Evolutionary conservation across 192 early-diverging fungal genomes (phyloP).

Genomic region (Gorgonomyces haynaldii): DNA sequence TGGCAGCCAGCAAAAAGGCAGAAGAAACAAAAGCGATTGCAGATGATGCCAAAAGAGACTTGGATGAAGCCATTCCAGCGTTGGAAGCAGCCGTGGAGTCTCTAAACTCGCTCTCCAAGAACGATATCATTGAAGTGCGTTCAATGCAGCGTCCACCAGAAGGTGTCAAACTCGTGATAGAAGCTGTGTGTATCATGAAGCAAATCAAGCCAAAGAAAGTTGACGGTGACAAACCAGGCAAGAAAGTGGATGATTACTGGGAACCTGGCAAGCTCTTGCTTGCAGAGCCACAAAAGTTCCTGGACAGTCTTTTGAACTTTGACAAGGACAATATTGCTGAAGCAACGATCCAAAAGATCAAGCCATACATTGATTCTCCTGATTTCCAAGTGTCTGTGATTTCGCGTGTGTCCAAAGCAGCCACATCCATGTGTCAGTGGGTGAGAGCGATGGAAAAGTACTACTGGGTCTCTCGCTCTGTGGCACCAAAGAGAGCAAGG

Average conservation of each 20-base stretch:
- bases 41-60: conserved; percentile 47
- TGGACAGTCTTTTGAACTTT: conserved; percentile 48
- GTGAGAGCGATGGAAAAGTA: conserved; percentile 57
- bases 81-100: conserved; percentile 49
- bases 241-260: conserved; percentile 55
- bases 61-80: conserved; percentile 50
- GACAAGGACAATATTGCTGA: conserved; percentile 52
- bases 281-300: conserved; percentile 47
- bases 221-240: conserved; percentile 47
- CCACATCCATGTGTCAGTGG: conserved; percentile 54
- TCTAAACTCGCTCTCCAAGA: conserved; percentile 45
- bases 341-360: conserved; percentile 39
- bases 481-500: conserved; percentile 45
- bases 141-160: conserved; percentile 52
- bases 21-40: conserved; percentile 51
- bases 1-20: conserved; percentile 44
- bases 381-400: conserved; percentile 49
- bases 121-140: conserved; percentile 51
- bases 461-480: conserved; percentile 44
- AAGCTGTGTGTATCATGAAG: conserved; percentile 56
- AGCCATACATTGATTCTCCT: conserved; percentile 52
- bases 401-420: conserved; percentile 43
- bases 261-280: conserved; percentile 31
- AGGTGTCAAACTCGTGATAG: conserved; percentile 54
- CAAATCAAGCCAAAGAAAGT: conserved; percentile 51